These are phyloP conservation scores for Penicillium brevicompactum DNA, from an alignment of 2,329 filamentous ascomycete genomes.

Conservation along the genomic window DNA sequence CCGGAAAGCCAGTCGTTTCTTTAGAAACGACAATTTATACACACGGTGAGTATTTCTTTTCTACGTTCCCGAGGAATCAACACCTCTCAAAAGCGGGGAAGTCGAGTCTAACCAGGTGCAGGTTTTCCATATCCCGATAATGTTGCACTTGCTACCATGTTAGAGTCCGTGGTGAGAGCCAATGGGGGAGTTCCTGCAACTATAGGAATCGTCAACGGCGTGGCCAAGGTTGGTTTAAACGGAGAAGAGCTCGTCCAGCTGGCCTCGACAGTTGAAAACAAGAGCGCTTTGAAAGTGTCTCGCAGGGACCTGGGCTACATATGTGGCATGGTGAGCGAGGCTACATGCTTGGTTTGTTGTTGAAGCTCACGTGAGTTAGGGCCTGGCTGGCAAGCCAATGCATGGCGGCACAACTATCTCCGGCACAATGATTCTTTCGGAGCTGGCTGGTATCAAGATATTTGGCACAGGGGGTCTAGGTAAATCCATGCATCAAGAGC, in stretches of 20 bases:
- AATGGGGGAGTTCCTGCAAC: constrained; percentile 87
- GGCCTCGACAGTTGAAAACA: constrained; percentile 63
- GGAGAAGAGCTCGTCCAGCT: constrained; percentile 73
- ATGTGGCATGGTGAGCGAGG: constrained; percentile 66
- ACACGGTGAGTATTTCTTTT: constrained; percentile 62
- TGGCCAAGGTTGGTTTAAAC: constrained; percentile 76
- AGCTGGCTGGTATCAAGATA: constrained; percentile 82
- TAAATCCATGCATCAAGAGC: constrained; percentile 18
- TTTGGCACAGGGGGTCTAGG: constrained; percentile 92
- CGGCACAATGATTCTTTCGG: constrained; percentile 87
- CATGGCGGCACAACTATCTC: constrained; percentile 93
- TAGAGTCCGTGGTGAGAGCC: constrained; percentile 78
- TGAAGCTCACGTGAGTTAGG: constrained; percentile 45
- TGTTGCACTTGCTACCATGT: constrained; percentile 71
- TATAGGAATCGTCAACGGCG: constrained; percentile 81
- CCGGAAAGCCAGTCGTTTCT: constrained; percentile 81
- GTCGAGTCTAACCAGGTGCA: constrained; percentile 29
- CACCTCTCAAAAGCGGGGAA: not conserved
- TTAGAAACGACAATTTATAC: constrained; percentile 97
- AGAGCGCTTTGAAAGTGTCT: constrained; percentile 77
- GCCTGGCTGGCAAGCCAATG: constrained; percentile 65
- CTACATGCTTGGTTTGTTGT: not conserved
- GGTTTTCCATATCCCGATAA: constrained; percentile 73
- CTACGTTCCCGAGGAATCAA: not conserved
- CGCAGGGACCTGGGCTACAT: constrained; percentile 83